phyloP scores from a whole-genome alignment of 108 stramenopile genomes.

The Cyclotella sp. region DNA sequence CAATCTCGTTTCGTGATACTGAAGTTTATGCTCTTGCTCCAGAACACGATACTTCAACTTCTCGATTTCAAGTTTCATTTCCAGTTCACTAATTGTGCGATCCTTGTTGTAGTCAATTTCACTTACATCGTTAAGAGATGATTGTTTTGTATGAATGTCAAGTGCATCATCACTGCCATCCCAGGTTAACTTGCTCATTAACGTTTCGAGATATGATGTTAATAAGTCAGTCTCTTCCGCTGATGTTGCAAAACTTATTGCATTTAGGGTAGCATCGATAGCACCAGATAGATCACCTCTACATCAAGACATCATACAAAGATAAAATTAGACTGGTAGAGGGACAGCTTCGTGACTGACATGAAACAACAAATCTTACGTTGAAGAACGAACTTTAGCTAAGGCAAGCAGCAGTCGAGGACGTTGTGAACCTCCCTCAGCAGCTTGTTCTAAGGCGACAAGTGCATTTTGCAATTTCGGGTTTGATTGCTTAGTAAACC shows the following conservation, averaged over 20 bases:
- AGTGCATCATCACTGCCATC: constrained; percentile 4
- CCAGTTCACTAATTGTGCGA: constrained; percentile 28
- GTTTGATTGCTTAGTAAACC: neutral
- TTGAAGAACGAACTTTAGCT: constrained; percentile 43
- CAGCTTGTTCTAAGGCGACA: constrained; percentile 44
- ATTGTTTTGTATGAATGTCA: neutral
- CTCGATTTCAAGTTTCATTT: constrained; percentile 53
- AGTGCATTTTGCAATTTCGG: constrained; percentile 44
- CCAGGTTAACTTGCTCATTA: constrained; percentile 38
- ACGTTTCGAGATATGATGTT: constrained; percentile 40
- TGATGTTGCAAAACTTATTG: constrained; percentile 24
- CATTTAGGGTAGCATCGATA: constrained; percentile 43
- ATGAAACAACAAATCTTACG: constrained; percentile 3
- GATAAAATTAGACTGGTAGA: neutral
- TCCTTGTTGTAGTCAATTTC: constrained; percentile 2
- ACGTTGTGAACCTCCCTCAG: constrained; percentile 20
- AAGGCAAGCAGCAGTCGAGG: constrained; percentile 43
- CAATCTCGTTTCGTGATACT: constrained; percentile 19
- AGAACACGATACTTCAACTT: constrained; percentile 53
- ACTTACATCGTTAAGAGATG: neutral
- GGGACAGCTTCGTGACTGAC: neutral
- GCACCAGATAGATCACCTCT: constrained; percentile 48
- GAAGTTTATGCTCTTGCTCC: constrained; percentile 39
- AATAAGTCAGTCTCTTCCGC: constrained; percentile 38
- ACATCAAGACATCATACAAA: neutral